Evolutionary conservation across 345 rosid genomes (phyloP).

Genomic region (Eucalyptus cloeziana): DNA sequence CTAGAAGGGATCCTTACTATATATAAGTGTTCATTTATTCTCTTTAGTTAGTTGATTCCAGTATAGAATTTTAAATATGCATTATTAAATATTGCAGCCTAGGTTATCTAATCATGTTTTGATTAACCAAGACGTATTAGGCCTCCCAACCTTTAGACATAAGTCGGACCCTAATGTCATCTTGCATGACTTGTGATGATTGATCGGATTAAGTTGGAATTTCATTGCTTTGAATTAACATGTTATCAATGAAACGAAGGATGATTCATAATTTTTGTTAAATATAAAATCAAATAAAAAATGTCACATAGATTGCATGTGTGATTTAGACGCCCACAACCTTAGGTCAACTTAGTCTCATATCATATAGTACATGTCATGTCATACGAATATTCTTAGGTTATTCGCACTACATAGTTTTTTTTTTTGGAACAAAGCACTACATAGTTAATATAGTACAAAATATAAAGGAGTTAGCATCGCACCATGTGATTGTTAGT

Average conservation of each 20-base stretch:
- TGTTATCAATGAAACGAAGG: neutral
- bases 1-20: too few species aligned
- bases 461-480: neutral
- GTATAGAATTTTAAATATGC: neutral
- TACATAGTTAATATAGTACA: neutral
- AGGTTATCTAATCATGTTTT: neutral
- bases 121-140: too few species aligned
- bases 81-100: neutral
- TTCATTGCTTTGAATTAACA: neutral
- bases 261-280: rapidly evolving
- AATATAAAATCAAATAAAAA: neutral
- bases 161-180: too few species aligned
- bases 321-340: neutral
- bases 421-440: neutral
- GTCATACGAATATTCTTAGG: neutral
- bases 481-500: neutral
- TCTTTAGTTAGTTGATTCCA: too few species aligned
- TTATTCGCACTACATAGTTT: neutral
- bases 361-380: neutral
- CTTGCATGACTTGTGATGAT: neutral
- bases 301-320: neutral
- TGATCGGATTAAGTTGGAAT: neutral
- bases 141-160: too few species aligned
- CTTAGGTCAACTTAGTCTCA: neutral
- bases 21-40: too few species aligned